Base-by-base conservation (phyloP, 2,329 filamentous ascomycete species). In the Tothia fuscella region DNA sequence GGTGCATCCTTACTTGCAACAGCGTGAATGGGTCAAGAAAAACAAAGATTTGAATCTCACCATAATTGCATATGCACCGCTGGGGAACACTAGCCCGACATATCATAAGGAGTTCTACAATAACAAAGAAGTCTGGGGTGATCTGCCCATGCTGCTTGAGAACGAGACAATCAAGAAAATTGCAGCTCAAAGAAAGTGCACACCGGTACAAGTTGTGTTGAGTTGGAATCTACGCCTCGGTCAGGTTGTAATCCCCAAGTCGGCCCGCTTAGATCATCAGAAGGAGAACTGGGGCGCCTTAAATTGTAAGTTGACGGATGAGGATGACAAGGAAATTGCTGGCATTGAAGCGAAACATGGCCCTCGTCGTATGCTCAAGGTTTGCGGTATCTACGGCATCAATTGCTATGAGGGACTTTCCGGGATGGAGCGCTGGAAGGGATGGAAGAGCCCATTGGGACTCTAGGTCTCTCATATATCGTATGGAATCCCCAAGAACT, bases 251-350 rank as follows among this genome's bases (percentile, higher is more conserved):
- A 42, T 42, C 24, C 39, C 39, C 7, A 42, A 42, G 20, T 7
- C 24, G 7, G 7, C 10, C 9, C 32, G 42, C 9, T 7, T 9
- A 12, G 16, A 14, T 6, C 25, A 24, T 7, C 16, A 9, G 10
- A 24, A 41, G 9, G 17, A 42, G 33, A 42, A 42, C 24, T 22
- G 52, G 46, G 47, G 47, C 37, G 59, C 61, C 36, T 43, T 60
- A 38, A 53, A 56, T 39, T 82, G 82, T 55, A 68, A 71, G 52
- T 62, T 82, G 19, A 65, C 35, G 14, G 17, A 67, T 2, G 50
- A 55, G 0, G 70, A 71, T 37, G 77, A 82, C 50, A 57, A 80
- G 50, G 57, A 70, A 52, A 71, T 68, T 57, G 71, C 76, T 10
- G 26, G 10, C 26, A 29, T 29, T 29, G 26, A 29, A 10, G 13